Base-by-base conservation (phyloP, 2,329 filamentous ascomycete species). In the Aspergillus fijiensis region DNA sequence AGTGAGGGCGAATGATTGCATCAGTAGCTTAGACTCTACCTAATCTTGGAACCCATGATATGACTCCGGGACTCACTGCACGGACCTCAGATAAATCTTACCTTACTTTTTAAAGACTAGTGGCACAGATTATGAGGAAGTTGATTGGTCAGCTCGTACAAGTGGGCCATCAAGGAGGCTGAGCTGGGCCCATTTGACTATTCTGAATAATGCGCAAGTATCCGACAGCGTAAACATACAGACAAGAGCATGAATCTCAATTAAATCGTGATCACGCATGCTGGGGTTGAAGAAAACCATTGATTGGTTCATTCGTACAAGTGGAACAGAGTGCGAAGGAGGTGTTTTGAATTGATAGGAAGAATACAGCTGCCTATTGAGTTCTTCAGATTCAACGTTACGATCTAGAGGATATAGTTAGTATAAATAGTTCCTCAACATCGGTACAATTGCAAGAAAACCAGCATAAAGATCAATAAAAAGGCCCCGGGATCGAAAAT, bases 221-320 rank as follows among this genome's bases (percentile, higher is more conserved):
- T 35, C 33, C 19, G 19, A 21, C 19, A 14, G 12, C 4, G 16
- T 42, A 42, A n/a, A 16, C 39, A n/a, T 16, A 42, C 39, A 5
- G 39, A n/a, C 14, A 42, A 9, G 39, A 42, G 16, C 39, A 42
- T 9, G 16, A 42, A 33, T 52, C 27, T 49, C 25, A 52, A 27
- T 42, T 33, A 19, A 47, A n/a, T n/a, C 25, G 35, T 58, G 35
- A 12, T 47, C 11, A 51, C 23, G 35, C 29, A 35, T 49, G 33
- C 33, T 35, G 33, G 1, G 2, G 33, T 12, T 35, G 12, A 5
- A 16, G 2, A 35, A 5, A 16, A 35, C 11, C 9, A 55, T 55
- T 55, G 21, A 56, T 61, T 54, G 57, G 60, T 27, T 51, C 3
- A 42, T 57, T 59, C 56, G 60, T 61, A 61, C 57, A 57, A 49